A percentile compares a stretch with the other conserved stretches of the same genome.
Evolutionary conservation across 2,329 filamentous ascomycete genomes (phyloP).

Genomic region (Aspergillus unguis): DNA sequence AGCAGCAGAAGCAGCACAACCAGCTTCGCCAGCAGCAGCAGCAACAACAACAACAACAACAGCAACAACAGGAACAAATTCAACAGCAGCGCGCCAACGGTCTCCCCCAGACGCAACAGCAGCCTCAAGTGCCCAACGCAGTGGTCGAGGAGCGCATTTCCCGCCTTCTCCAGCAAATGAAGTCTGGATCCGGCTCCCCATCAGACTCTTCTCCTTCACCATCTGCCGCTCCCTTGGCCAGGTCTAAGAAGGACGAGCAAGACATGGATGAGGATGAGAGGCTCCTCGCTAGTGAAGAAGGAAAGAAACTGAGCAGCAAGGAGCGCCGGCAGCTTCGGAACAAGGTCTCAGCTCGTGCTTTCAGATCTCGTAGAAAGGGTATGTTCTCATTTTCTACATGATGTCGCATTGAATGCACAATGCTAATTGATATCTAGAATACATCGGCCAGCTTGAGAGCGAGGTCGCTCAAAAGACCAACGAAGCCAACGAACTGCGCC

Average conservation of each 20-base stretch:
- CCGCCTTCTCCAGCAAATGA: slow-evolving; percentile 87
- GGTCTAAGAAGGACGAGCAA: slow-evolving; percentile 87
- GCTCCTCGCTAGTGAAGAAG: slow-evolving; percentile 90
- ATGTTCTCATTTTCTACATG: slow-evolving; percentile 24
- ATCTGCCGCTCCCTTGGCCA: slow-evolving; percentile 58
- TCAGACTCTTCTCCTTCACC: slow-evolving; percentile 46
- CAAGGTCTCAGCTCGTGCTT: slow-evolving; percentile 96
- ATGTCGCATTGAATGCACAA: slow-evolving; percentile 3
- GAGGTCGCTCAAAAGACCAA: slow-evolving; percentile 81
- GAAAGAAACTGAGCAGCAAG: slow-evolving; percentile 98
- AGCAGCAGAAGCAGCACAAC: slow-evolving; percentile 62
- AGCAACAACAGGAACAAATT: slow-evolving; percentile 40
- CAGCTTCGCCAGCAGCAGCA: slow-evolving; percentile 58
- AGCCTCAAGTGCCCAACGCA: slow-evolving; percentile 55
- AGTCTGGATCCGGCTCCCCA: slow-evolving; percentile 63
- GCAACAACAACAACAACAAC: slow-evolving; percentile 32
- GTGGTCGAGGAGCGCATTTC: slow-evolving; percentile 90
- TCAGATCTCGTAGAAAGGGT: slow-evolving; percentile 98
- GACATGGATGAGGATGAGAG: slow-evolving; percentile 99
- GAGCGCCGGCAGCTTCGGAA: slow-evolving; percentile 95
- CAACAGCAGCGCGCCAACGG: slow-evolving; percentile 18
- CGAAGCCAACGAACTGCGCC: slow-evolving; percentile 76
- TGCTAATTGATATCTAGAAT: slow-evolving; percentile 69
- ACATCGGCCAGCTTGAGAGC: slow-evolving; percentile 88
- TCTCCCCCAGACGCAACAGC: slow-evolving; percentile 27